Conservation (phyloP, 768 basidiomycete species). For the Lactifluus subvellereus region DNA sequence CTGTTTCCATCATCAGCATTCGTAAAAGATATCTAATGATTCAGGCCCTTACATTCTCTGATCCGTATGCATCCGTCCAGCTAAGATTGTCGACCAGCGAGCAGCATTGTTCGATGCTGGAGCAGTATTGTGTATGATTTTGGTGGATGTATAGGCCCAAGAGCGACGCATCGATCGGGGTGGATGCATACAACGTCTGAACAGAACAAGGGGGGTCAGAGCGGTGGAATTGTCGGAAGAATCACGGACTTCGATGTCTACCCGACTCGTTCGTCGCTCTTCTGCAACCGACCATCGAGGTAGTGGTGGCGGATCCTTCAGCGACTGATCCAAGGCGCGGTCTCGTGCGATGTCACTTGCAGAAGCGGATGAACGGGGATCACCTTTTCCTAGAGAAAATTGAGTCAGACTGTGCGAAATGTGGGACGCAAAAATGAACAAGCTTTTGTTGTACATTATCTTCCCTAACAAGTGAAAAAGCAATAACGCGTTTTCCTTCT, state of each 20-base stretch:
- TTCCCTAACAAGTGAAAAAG: slow-evolving; percentile 93
- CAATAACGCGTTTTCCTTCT: slow-evolving; percentile 78
- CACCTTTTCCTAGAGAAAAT: slow-evolving; percentile 58
- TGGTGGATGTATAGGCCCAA: slow-evolving; percentile 91
- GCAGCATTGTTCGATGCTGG: slow-evolving; percentile 66
- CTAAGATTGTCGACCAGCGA: slow-evolving; percentile 71
- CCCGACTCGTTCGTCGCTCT: slow-evolving; percentile 60
- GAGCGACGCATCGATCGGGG: slow-evolving; percentile 86
- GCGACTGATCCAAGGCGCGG: slow-evolving; percentile 46
- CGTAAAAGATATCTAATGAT: background rate
- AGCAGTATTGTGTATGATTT: slow-evolving; percentile 84
- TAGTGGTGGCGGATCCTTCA: slow-evolving; percentile 51
- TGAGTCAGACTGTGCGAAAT: slow-evolving; percentile 4
- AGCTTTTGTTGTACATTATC: slow-evolving; percentile 93
- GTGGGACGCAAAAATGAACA: slow-evolving; percentile 25
- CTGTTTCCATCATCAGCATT: slow-evolving; percentile 30
- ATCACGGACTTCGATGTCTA: slow-evolving; percentile 63
- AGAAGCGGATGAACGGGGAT: slow-evolving; percentile 52
- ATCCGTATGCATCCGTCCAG: slow-evolving; percentile 64
- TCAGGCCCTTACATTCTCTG: slow-evolving; percentile 39
- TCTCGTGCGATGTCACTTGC: slow-evolving; percentile 61
- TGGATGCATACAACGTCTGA: slow-evolving; percentile 71
- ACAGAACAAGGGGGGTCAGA: background rate
- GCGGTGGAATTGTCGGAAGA: background rate
- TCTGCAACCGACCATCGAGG: slow-evolving; percentile 57